A percentile compares a stretch with the other conserved stretches of the same genome.
Conservation (phyloP, 73 alveolate species). For the Tetrahymena elliotti region DNA sequence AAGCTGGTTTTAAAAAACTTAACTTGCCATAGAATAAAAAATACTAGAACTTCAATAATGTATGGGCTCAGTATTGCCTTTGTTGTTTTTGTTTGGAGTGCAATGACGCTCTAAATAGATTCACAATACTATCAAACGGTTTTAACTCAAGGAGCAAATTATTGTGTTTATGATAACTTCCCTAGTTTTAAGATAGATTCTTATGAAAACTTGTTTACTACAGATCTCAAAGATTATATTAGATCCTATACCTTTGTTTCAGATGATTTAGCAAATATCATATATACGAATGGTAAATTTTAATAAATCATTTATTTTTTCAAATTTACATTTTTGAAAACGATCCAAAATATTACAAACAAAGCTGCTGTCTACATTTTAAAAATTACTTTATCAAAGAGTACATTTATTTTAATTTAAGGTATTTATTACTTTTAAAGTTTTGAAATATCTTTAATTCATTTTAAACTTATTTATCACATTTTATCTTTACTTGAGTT, state of each 20-base stretch:
- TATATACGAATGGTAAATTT: neutral
- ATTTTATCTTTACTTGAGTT: too few relatives aligned
- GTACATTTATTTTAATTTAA: too few relatives aligned
- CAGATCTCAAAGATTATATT: neutral
- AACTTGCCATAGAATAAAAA: constrained; percentile 84
- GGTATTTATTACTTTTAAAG: too few relatives aligned
- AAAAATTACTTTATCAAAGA: too few relatives aligned
- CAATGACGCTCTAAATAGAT: constrained; percentile 61
- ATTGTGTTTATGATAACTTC: neutral
- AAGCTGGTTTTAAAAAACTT: constrained; percentile 78
- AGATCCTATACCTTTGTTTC: constrained; percentile 7
- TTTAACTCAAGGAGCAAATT: constrained; percentile 27
- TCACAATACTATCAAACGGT: constrained; percentile 43
- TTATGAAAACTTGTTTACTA: neutral
- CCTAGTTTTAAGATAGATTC: neutral
- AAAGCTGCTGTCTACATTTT: too few relatives aligned
- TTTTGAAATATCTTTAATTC: too few relatives aligned
- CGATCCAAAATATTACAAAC: too few relatives aligned
- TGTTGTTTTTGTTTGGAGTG: constrained; percentile 79
- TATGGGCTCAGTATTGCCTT: constrained; percentile 83
- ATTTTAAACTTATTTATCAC: too few relatives aligned
- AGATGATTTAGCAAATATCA: neutral
- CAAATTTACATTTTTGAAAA: neutral
- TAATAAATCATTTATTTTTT: neutral
- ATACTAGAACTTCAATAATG: constrained; percentile 88